A percentile compares a stretch with the other conserved stretches of the same genome.
Evolutionary conservation across 306 rosid genomes (phyloP).

Genomic region (Geum urbanum): DNA sequence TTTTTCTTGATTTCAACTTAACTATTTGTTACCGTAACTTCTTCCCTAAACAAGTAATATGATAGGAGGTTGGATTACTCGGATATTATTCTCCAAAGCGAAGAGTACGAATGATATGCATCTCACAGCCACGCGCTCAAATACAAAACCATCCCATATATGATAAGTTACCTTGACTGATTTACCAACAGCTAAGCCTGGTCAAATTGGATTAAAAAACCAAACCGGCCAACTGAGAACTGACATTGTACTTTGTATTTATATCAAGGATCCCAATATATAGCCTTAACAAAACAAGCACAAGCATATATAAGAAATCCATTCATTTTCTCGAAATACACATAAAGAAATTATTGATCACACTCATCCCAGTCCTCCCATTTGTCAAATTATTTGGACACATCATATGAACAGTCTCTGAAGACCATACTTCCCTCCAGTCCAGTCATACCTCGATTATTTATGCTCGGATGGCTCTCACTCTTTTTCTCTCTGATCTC

Average conservation of each 20-base stretch:
- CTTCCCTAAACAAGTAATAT: no score
- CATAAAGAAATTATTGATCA: not conserved
- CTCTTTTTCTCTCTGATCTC: not conserved
- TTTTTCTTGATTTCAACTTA: no score
- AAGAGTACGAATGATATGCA: not conserved
- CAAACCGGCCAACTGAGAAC: not conserved
- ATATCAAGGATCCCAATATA: constrained; percentile 27
- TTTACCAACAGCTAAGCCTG: constrained; percentile 20
- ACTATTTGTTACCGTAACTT: no score
- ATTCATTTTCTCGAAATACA: constrained; percentile 14
- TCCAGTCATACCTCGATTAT: not conserved
- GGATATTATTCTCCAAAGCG: not conserved
- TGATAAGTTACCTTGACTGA: not conserved
- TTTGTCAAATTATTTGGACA: not conserved
- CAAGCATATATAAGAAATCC: not conserved
- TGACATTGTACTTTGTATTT: not conserved
- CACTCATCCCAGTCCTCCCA: constrained; percentile 9
- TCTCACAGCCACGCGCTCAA: not conserved
- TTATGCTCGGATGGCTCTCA: not conserved
- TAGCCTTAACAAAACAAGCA: not conserved
- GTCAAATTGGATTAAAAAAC: constrained; percentile 13
- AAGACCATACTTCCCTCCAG: not conserved
- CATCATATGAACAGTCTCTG: not conserved
- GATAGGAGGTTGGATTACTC: not conserved
- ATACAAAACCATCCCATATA: not conserved